Evolutionary conservation across 768 basidiomycete species (phyloP).

Genomic region (Phlebiopsis gigantea): DNA sequence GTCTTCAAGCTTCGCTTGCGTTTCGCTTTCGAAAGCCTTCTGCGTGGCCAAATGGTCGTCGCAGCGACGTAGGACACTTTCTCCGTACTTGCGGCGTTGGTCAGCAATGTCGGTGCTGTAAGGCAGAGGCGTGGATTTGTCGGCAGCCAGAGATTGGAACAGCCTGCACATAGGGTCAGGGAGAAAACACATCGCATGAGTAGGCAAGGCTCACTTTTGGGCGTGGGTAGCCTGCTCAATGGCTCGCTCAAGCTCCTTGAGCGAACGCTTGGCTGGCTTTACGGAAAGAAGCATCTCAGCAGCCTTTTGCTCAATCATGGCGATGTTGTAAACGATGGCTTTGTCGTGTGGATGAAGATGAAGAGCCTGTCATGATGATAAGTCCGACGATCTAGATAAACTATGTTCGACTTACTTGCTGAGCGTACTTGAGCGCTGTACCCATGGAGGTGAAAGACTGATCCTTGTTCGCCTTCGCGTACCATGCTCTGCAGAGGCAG

Average conservation of each 20-base stretch:
- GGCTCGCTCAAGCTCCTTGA: constrained; percentile 73
- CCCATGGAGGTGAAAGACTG: constrained; percentile 78
- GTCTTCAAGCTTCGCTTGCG: constrained; percentile 64
- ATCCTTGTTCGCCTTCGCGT: constrained; percentile 88
- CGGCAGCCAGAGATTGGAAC: constrained; percentile 78
- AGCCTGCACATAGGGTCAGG: constrained; percentile 42
- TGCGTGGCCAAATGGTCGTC: constrained; percentile 77
- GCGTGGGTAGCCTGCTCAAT: constrained; percentile 81
- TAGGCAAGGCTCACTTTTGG: constrained; percentile 56
- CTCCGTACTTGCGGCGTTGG: constrained; percentile 86
- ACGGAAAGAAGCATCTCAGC: constrained; percentile 84
- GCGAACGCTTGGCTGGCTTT: constrained; percentile 66
- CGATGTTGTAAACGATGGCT: constrained; percentile 89
- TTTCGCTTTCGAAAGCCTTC: constrained; percentile 64
- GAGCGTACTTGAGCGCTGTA: constrained; percentile 78
- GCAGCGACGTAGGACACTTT: constrained; percentile 74
- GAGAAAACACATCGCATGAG: neutral
- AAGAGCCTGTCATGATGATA: constrained; percentile 52
- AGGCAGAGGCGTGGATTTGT: constrained; percentile 62
- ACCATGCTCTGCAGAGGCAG: constrained; percentile 91
- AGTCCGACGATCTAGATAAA: neutral
- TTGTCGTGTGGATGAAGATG: constrained; percentile 86
- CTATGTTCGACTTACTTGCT: constrained; percentile 46
- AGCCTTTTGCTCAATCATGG: constrained; percentile 97
- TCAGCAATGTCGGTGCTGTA: constrained; percentile 87